These are phyloP conservation scores for Phyllosticta citriasiana DNA, from an alignment of 2,329 filamentous ascomycete genomes.

Conservation along the genomic window DNA sequence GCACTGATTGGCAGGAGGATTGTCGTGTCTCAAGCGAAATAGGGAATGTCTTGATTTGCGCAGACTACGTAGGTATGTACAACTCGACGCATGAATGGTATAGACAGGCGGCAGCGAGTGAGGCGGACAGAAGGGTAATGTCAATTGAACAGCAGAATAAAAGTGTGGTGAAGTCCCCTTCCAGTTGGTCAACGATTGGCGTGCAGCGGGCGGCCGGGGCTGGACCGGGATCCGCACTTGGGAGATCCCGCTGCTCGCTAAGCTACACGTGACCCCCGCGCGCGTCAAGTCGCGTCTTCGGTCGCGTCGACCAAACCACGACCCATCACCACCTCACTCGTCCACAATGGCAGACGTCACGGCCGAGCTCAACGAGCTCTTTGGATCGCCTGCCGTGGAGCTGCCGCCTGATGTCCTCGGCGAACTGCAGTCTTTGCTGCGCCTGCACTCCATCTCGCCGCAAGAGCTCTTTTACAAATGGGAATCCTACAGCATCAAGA, in stretches of 20 bases:
- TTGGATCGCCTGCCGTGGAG: constrained; percentile 39
- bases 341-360: constrained; percentile 39
- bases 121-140: neutral
- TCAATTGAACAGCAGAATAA: neutral
- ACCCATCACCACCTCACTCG: neutral
- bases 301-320: constrained; percentile 8
- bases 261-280: neutral
- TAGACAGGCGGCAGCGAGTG: neutral
- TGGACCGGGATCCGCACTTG: neutral
- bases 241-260: neutral
- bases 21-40: constrained; percentile 3
- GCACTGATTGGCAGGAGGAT: constrained; percentile 6
- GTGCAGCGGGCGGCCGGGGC: neutral
- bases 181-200: neutral
- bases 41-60: neutral
- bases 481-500: constrained; percentile 95
- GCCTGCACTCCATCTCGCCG: constrained; percentile 66
- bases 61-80: constrained; percentile 1
- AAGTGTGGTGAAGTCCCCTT: neutral
- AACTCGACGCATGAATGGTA: neutral
- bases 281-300: constrained; percentile 14
- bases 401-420: constrained; percentile 68
- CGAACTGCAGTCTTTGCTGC: constrained; percentile 78
- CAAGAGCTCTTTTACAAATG: constrained; percentile 97
- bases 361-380: constrained; percentile 50